Conservation (phyloP, 106 monocot genomes). For the Amphibolis antarctica region DNA sequence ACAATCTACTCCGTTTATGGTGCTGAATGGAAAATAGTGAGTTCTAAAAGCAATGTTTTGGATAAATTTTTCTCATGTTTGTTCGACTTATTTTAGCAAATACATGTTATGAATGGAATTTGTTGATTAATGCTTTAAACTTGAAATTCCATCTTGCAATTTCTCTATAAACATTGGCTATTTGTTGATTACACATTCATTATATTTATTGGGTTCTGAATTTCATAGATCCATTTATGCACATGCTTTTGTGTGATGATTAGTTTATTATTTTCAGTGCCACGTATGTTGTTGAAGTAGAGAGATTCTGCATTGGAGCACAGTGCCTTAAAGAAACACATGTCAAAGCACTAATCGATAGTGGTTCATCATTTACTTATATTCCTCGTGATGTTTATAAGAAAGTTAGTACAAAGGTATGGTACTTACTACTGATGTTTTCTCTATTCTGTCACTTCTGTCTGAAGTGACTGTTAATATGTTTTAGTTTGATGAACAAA, state of each 20-base stretch:
- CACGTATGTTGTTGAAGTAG: conserved; percentile 73
- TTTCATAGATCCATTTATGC: neutral
- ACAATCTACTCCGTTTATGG: conserved; percentile 66
- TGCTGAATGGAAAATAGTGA: conserved; percentile 73
- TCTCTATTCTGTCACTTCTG: neutral
- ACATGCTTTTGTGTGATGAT: neutral
- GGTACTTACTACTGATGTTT: neutral
- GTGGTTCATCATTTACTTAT: conserved; percentile 81
- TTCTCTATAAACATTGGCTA: no score
- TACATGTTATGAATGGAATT: no score
- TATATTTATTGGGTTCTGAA: no score
- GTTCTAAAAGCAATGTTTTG: neutral
- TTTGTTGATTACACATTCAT: no score
- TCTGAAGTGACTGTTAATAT: neutral
- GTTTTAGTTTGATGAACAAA: conserved; percentile 66
- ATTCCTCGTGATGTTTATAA: conserved; percentile 61
- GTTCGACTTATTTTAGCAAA: neutral
- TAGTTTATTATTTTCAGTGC: conserved; percentile 18
- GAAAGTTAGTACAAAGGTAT: conserved; percentile 58
- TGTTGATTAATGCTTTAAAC: no score
- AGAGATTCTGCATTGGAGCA: conserved; percentile 51
- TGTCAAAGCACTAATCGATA: conserved; percentile 67
- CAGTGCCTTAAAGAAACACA: conserved; percentile 37
- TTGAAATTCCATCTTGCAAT: no score
- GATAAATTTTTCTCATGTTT: neutral